phyloP scores from a whole-genome alignment of 129 eudicot genomes.

The Flaveria bidentis region DNA sequence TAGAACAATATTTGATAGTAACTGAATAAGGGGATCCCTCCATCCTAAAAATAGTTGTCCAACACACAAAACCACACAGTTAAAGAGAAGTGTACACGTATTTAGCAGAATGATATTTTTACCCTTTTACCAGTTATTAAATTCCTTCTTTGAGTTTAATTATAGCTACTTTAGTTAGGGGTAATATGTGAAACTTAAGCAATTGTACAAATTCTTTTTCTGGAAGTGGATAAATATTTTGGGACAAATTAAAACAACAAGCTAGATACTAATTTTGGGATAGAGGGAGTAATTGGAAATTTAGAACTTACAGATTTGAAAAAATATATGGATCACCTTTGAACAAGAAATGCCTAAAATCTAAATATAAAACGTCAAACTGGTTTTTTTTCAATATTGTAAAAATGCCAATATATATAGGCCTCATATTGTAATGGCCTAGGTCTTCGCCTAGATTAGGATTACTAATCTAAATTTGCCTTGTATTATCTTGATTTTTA shows the following conservation, averaged over 20 bases:
- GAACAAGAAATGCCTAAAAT: not conserved
- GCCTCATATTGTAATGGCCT: not conserved
- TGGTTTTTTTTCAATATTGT: not conserved
- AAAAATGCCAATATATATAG: not conserved
- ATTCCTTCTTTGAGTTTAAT: not conserved
- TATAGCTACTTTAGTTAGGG: not conserved
- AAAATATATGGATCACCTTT: not conserved
- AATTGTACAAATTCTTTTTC: no score
- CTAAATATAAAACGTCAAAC: not conserved
- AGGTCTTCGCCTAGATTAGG: not conserved
- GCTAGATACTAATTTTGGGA: not conserved
- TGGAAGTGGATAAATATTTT: not conserved
- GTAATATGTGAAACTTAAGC: not conserved
- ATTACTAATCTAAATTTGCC: not conserved
- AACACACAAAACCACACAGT: not conserved
- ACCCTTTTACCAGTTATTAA: not conserved
- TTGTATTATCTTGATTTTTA: not conserved
- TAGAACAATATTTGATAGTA: not conserved
- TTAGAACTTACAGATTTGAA: not conserved
- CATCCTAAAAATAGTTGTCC: not conserved
- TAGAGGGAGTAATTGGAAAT: not conserved
- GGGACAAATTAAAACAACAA: not conserved
- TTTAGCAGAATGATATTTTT: not conserved
- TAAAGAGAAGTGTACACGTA: not conserved
- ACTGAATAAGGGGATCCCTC: slow-evolving; percentile 12